Base-by-base conservation (phyloP, 495 filamentous ascomycete species). In the Copromyces sp. region DNA sequence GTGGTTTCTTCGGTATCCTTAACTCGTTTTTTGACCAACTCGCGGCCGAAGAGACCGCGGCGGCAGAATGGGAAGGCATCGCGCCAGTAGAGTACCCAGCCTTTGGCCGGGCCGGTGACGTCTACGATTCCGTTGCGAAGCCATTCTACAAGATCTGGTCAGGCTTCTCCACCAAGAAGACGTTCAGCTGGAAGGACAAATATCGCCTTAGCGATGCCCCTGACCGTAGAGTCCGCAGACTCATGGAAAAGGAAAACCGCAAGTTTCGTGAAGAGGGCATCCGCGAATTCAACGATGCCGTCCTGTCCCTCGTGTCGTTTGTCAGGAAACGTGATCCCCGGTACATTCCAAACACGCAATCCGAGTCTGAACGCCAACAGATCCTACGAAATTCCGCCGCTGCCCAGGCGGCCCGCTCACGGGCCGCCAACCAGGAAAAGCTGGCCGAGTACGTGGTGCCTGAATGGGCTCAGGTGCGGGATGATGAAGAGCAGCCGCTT, bases 221-320 rank as follows among this genome's bases (percentile, higher is more conserved):
- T 12, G 95, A 99, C 82, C 90, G 95, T 69, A 88, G 91, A 44
- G 82, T 92, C 37, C 89, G 96, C 74, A 86, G 96, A 69, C 76
- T 93, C 73, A 95, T 98, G 89, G 96, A 98, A 79, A 97, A 97
- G 79, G 94, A 97, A 81, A 99, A 99, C 80, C 93, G 89, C 75
- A 90, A 89, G 59, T 81, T 92, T n/a, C 86, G 95, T 72, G 93
- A 97, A 9, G 91, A 92, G 44, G 93, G 88, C 2, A 89, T 93
- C 39, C 88, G 91, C 53, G 92, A 97, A 72, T 98, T 95, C 83
- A 98, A 97, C 82, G 93, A 97, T 74, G 91, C 93, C 12, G 94
- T 99, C n/a, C 78, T 86, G 65, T 92, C 91, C 1, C 87, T 99
- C 16, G 93, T 98, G 14, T 86, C 89, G 12, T 98, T 98, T 80